A percentile compares a stretch with the other conserved stretches of the same genome.
These are phyloP conservation scores for Russula dissimulans DNA, from an alignment of 768 basidiomycete species.

Conservation along the genomic window DNA sequence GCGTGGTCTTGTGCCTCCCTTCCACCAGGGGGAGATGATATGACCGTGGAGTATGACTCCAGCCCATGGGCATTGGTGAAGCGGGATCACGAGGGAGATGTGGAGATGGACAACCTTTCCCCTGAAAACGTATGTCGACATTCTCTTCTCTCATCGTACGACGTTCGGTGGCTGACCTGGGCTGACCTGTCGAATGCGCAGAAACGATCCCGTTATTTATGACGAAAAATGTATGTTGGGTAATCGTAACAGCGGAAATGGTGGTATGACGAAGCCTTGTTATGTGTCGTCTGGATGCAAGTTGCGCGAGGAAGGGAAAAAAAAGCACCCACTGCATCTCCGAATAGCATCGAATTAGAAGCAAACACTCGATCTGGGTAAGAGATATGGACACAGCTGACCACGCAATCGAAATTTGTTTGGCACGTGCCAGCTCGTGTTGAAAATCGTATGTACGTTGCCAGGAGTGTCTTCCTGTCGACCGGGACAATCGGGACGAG, in stretches of 20 bases:
- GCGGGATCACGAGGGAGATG: constrained; percentile 17
- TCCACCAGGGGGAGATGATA: neutral
- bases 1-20: constrained; percentile 24
- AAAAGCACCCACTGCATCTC: neutral
- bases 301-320: neutral
- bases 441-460: neutral
- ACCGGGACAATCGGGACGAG: neutral
- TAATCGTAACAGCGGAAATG: neutral
- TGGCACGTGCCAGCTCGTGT: neutral
- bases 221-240: neutral
- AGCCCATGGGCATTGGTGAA: constrained; percentile 1
- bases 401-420: neutral
- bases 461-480: no score
- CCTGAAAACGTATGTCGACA: constrained; percentile 3
- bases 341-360: neutral
- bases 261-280: neutral
- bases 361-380: neutral
- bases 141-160: neutral
- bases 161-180: neutral
- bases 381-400: neutral
- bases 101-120: constrained; percentile 10
- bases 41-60: neutral
- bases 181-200: neutral
- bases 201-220: constrained; percentile 6
- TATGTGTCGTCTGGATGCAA: neutral